These are phyloP conservation scores for Drosera spatulata DNA, from an alignment of 179 eudicot species.

Conservation along the genomic window DNA sequence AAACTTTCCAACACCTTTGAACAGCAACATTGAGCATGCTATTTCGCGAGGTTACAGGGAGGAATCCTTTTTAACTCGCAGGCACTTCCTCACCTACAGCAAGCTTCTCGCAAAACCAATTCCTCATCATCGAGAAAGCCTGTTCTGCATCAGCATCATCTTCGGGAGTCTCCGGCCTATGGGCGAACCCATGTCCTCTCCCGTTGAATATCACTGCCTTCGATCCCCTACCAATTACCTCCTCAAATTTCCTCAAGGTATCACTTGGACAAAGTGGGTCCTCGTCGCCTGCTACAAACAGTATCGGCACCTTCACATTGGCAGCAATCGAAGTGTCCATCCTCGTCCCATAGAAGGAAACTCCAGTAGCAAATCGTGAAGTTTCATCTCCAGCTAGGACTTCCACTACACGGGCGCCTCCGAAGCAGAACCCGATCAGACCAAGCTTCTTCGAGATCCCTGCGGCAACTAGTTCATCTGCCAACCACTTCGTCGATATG, in stretches of 20 bases:
- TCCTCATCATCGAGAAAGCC: slow-evolving; percentile 72
- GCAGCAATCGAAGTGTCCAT: slow-evolving; percentile 34
- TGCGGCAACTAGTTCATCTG: slow-evolving; percentile 51
- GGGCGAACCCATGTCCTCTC: slow-evolving; percentile 87
- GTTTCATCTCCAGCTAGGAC: slow-evolving; percentile 54
- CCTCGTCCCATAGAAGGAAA: slow-evolving; percentile 76
- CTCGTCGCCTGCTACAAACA: slow-evolving; percentile 57
- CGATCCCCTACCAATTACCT: slow-evolving; percentile 23
- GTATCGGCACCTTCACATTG: slow-evolving; percentile 47
- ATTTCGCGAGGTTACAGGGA: too few relatives aligned
- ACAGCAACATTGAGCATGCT: too few relatives aligned
- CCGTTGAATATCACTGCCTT: slow-evolving; percentile 47
- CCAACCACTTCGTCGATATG: slow-evolving; percentile 60
- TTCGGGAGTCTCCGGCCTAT: slow-evolving; percentile 61
- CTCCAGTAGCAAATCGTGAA: slow-evolving; percentile 46
- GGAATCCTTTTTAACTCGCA: not conserved
- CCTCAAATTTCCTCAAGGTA: slow-evolving; percentile 30
- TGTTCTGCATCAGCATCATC: slow-evolving; percentile 87
- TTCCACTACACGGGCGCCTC: slow-evolving; percentile 71
- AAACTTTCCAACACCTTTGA: too few relatives aligned
- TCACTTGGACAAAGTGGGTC: slow-evolving; percentile 54
- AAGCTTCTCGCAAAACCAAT: slow-evolving; percentile 57
- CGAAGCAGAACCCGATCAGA: slow-evolving; percentile 76
- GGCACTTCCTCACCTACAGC: slow-evolving; percentile 1
- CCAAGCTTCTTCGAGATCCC: slow-evolving; percentile 62